A percentile compares a stretch with the other conserved stretches of the same genome.
Evolutionary conservation across 2,329 filamentous ascomycete species (phyloP).

Genomic region (Penicillium hesseltinei): DNA sequence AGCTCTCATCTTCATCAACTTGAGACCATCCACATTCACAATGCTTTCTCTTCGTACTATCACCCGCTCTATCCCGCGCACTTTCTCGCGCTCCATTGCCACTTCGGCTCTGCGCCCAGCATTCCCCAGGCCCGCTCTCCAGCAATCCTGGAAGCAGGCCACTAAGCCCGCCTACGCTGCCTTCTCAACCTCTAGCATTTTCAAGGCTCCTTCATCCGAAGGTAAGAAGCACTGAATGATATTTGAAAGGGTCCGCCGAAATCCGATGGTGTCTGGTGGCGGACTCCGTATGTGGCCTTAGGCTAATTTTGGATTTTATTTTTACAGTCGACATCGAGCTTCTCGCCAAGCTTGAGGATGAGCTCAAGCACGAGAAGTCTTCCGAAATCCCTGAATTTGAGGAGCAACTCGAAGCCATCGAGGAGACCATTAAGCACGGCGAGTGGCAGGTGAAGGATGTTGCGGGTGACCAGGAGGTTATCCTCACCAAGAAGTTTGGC

Average conservation of each 20-base stretch:
- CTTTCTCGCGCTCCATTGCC: conserved; percentile 57
- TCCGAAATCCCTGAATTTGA: conserved; percentile 72
- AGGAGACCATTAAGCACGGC: conserved; percentile 84
- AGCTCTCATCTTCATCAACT: conserved; percentile 15
- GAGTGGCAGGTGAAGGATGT: conserved; percentile 77
- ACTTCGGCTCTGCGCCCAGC: conserved; percentile 50
- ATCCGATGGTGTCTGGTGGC: neutral
- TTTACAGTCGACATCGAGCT: conserved; percentile 70
- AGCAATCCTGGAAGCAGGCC: conserved; percentile 51
- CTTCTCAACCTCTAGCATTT: conserved; percentile 47
- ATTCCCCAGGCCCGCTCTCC: conserved; percentile 50
- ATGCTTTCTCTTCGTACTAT: conserved; percentile 71
- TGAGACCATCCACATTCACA: conserved; percentile 30
- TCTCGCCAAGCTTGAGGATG: conserved; percentile 77
- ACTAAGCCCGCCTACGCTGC: conserved; percentile 44
- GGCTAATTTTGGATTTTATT: conserved; percentile 1
- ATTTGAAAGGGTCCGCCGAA: neutral
- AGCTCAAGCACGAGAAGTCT: conserved; percentile 80
- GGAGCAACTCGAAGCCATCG: conserved; percentile 80
- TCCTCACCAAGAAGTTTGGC: conserved; percentile 76
- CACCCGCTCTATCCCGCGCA: conserved; percentile 66
- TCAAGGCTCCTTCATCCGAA: conserved; percentile 47
- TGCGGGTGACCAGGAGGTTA: conserved; percentile 81
- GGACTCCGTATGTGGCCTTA: conserved; percentile 1
- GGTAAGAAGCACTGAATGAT: conserved; percentile 33